These are phyloP conservation scores for Sugiyamaella paludigena DNA, from an alignment of 1,139 yeast species.

Conservation along the genomic window DNA sequence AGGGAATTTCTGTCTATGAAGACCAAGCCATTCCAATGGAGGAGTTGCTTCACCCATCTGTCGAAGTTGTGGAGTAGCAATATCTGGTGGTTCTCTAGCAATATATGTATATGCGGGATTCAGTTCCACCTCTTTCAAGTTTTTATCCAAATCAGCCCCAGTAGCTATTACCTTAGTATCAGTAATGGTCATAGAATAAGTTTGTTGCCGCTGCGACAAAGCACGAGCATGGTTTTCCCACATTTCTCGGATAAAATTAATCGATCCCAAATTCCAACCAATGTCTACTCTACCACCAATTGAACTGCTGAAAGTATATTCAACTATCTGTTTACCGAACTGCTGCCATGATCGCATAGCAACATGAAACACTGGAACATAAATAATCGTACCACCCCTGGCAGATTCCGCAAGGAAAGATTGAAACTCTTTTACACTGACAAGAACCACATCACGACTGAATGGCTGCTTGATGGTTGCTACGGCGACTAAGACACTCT, in stretches of 20 bases:
- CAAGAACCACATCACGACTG: constrained; percentile 1
- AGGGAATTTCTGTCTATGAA: constrained; percentile 82
- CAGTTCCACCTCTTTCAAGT: constrained; percentile 60
- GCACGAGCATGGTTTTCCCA: constrained; percentile 73
- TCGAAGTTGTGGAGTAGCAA: constrained; percentile 83
- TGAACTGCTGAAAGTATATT: constrained; percentile 63
- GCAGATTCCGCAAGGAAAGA: constrained; percentile 54
- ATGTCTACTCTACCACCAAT: constrained; percentile 91
- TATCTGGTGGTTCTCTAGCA: constrained; percentile 71
- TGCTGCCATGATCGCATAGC: constrained; percentile 74
- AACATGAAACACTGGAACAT: constrained; percentile 72
- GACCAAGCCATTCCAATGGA: constrained; percentile 96
- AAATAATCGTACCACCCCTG: constrained; percentile 74
- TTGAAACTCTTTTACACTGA: constrained; percentile 56
- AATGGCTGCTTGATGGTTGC: constrained; percentile 45
- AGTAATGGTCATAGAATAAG: constrained; percentile 27
- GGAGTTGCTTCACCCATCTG: constrained; percentile 97
- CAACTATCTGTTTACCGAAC: constrained; percentile 47
- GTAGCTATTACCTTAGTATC: constrained; percentile 34
- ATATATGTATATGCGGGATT: constrained; percentile 57
- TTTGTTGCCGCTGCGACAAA: constrained; percentile 47
- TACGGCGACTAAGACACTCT: constrained; percentile 63
- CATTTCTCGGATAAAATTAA: constrained; percentile 90
- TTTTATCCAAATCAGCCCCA: constrained; percentile 47
- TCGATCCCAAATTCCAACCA: constrained; percentile 90